These are phyloP conservation scores for Stygiomarasmius scandens DNA, from an alignment of 1,284 basidiomycete genomes.

Conservation along the genomic window DNA sequence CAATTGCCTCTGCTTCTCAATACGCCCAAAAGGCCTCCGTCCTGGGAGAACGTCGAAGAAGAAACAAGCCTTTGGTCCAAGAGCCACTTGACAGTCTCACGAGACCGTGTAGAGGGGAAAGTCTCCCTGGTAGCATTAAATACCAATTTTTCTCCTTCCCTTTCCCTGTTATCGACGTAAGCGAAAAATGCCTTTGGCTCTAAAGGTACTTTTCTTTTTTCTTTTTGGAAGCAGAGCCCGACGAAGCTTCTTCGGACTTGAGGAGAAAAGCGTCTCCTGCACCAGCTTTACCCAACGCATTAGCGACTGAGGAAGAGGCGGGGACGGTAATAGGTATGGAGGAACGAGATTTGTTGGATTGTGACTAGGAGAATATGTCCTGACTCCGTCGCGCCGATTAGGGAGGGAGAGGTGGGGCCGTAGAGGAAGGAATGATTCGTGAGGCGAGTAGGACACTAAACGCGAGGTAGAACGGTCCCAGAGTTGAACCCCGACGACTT, in stretches of 20 bases:
- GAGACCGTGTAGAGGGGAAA: slow-evolving; percentile 50
- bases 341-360: slow-evolving; percentile 30
- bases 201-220: slow-evolving; percentile 23
- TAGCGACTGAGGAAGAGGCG: slow-evolving; percentile 57
- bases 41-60: slow-evolving; percentile 57
- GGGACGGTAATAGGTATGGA: slow-evolving; percentile 55
- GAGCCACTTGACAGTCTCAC: slow-evolving; percentile 56
- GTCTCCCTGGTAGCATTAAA: slow-evolving; percentile 61
- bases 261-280: slow-evolving; percentile 47
- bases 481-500: no score
- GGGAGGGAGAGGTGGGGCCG: slow-evolving; percentile 29
- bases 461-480: no score
- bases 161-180: slow-evolving; percentile 46
- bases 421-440: no score
- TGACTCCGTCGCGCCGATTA: slow-evolving; percentile 19
- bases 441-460: no score
- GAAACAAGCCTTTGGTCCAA: slow-evolving; percentile 56
- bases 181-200: slow-evolving; percentile 53
- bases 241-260: no score
- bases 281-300: slow-evolving; percentile 57
- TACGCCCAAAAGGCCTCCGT: slow-evolving; percentile 48
- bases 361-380: slow-evolving; percentile 56
- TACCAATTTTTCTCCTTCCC: slow-evolving; percentile 31
- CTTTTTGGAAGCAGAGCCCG: neutral
- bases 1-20: slow-evolving; percentile 62